Conservation (phyloP, 2,329 filamentous ascomycete genomes). For the Scolecobasidium constrictum region DNA sequence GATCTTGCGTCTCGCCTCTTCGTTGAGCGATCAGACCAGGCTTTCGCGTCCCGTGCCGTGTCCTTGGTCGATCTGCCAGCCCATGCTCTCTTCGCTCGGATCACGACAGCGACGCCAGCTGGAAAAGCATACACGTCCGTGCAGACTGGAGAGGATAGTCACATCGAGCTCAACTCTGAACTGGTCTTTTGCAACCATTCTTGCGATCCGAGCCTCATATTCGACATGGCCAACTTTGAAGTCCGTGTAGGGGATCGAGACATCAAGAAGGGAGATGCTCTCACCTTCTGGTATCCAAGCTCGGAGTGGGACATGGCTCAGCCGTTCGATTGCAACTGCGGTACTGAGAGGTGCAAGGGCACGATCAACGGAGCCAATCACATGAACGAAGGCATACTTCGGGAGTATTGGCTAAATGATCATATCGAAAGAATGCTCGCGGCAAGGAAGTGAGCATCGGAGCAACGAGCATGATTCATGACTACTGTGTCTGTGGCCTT, state of each 20-base stretch:
- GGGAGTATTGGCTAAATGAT: constrained; percentile 49
- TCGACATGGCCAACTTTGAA: constrained; percentile 39
- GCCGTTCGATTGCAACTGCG: constrained; percentile 57
- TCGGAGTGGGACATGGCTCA: constrained; percentile 68
- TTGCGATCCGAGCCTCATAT: constrained; percentile 40
- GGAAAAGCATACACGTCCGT: constrained; percentile 40
- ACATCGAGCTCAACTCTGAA: constrained; percentile 47
- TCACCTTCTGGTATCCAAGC: constrained; percentile 61
- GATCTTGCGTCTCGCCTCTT: constrained; percentile 27
- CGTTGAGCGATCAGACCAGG: constrained; percentile 25
- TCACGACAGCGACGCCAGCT: constrained; percentile 35
- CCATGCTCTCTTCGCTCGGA: constrained; percentile 38
- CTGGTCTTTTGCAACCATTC: constrained; percentile 48
- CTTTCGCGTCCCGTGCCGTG: constrained; percentile 32
- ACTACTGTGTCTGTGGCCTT: no score
- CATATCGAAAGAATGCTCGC: constrained; percentile 49
- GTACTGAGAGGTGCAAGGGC: constrained; percentile 46
- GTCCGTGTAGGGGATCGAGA: constrained; percentile 40
- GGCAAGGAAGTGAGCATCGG: no score
- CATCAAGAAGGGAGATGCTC: constrained; percentile 26
- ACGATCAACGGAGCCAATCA: constrained; percentile 52
- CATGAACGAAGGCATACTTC: constrained; percentile 44
- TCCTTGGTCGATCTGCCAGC: constrained; percentile 40
- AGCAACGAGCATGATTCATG: no score
- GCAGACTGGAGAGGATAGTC: constrained; percentile 35